Conservation (phyloP, 1,139 yeast species). For the Tardiomyces blankii region DNA sequence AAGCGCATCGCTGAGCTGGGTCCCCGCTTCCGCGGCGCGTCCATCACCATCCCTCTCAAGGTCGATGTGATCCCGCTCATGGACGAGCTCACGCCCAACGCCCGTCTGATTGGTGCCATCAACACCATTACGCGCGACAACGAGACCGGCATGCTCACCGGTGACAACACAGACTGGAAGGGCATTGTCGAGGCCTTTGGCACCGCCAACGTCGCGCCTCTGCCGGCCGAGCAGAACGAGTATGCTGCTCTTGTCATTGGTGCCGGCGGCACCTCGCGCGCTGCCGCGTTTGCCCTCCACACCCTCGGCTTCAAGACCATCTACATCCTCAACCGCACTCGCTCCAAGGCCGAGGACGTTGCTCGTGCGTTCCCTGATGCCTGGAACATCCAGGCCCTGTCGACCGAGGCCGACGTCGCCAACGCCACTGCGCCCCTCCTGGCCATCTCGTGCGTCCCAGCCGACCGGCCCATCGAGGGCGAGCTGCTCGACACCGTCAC, state of each 20-base stretch:
- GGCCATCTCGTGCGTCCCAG: conserved; percentile 80
- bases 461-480: conserved; percentile 61
- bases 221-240: conserved; percentile 30
- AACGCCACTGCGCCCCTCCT: conserved; percentile 18
- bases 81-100: conserved; percentile 51
- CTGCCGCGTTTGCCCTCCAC: conserved; percentile 82
- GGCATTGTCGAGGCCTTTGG: conserved; percentile 70
- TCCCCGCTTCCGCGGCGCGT: conserved; percentile 68
- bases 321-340: conserved; percentile 74
- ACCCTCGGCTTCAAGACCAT: conserved; percentile 68
- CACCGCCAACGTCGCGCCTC: conserved; percentile 35
- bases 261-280: conserved; percentile 96
- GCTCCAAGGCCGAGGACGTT: conserved; percentile 49
- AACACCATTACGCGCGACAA: conserved; percentile 62
- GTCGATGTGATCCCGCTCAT: conserved; percentile 61
- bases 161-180: conserved; percentile 94
- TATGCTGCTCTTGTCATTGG: conserved; percentile 53
- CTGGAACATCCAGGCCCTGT: conserved; percentile 50
- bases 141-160: conserved; percentile 46
- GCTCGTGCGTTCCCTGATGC: conserved; percentile 48
- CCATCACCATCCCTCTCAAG: conserved; percentile 86
- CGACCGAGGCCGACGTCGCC: conserved; percentile 36
- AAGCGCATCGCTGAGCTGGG: conserved; percentile 39
- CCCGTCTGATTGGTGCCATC: conserved; percentile 77
- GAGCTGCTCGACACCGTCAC: conserved; percentile 32